Evolutionary conservation across 2,329 filamentous ascomycete species (phyloP), one percentile per base, ranked within the genome.

Genomic region (Lanzia echinophila): DNA sequence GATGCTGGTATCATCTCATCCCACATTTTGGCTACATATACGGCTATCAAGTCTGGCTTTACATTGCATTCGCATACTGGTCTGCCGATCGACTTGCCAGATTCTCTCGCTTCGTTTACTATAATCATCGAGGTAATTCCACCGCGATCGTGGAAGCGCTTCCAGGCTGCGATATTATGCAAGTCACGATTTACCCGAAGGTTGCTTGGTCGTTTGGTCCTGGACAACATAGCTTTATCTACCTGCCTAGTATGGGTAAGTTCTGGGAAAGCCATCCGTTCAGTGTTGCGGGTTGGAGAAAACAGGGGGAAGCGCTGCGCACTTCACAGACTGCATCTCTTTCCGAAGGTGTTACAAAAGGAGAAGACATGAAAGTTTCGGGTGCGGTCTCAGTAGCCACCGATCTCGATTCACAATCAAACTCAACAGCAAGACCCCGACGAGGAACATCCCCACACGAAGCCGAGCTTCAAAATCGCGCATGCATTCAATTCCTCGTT

Each of bases 71-170:
- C 31, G 73, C 69, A 0, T 64, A 76, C 22, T 78, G 74, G 74
- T 64, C 62, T 13, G 73, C 73, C 50, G 77, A 80, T 56, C 70
- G 76, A 0, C 15, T 75, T 0, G 53, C 70, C 1, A 68, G 77
- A 6, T 51, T 76, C 0, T 34, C 62, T 0, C 67, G 76, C 0
- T 61, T 78, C 0, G 11, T 32, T 22, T 47, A 47, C 19, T 47
- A 31, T 10, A 38, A 38, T n/a, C 20, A 8, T 17, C 12, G 36
- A 10, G 33, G 32, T 10, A 24, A 15, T 17, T 47, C 33, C 6
- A 28, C 4, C 2, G 46, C 33, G 12, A 28, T 47, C 31, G 46
- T 38, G 10, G 33, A 38, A 24, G 10, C 19, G 3, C 22, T 47
- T 10, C 33, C 45, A n/a, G 7, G 10, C n/a, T 28, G 45, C n/a